Base-by-base conservation (phyloP, 768 basidiomycete genomes). In the Tricholoma hemisulphureum region DNA sequence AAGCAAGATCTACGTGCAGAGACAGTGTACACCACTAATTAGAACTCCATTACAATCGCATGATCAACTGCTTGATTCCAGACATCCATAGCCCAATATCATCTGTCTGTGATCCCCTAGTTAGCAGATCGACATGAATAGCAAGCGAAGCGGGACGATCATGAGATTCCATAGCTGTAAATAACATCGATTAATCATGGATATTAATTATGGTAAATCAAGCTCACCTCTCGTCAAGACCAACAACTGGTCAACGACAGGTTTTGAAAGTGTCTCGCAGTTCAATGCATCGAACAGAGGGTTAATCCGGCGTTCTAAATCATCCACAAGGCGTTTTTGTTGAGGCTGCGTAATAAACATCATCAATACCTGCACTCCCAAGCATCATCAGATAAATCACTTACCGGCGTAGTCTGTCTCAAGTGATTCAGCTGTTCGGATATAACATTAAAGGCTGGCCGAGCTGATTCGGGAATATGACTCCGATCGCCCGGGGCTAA, bases 241-340 rank as follows among this genome's bases (percentile, higher is more conserved):
- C 20, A 84, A 66, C 28, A 97, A 74, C 62, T 90, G 85, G 41
- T 89, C 88, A 13, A 89, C 80, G 21, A 92, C 85, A 10, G 81
- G 70, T 58, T 77, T 76, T 13, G 91, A 88, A 18, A 97, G 68
- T 6, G 90, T 89, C 64, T 93, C 81, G 67, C 92, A 94, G 71
- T 98, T 97, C 63, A 98, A 73, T n/a, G 86, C 88, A 67, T 97
- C 95, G 65, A 95, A 97, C 45, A 98, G 72, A 0, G 86, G 82
- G 67, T 88, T 94, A 63, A 96, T 78, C 29, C 95, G 82, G 18
- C 93, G 83, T 68, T 95, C 93, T 4, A 95, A 81, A 64, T 96
- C 95, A 51, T 93, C 93, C 0, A 84, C 85, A 62, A 95, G 79
- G 31, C 91, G 87, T 69, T 88, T 89, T 77, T 95, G 89, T 65